Conservation (phyloP, 2,329 filamentous ascomycete genomes). For the Niveomyces coronatus region DNA sequence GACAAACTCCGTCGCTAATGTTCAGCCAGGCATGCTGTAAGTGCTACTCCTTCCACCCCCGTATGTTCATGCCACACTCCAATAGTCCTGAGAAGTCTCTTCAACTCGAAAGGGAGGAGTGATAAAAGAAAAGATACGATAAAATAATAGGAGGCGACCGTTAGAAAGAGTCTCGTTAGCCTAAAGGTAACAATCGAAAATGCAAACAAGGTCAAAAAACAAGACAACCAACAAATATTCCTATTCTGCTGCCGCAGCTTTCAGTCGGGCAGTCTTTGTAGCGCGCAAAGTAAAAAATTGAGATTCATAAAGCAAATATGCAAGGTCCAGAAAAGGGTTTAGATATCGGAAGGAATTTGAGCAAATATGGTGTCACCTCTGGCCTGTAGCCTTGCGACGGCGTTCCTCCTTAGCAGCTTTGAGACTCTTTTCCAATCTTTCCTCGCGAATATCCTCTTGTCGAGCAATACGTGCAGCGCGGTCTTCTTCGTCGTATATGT, state of each 20-base stretch:
- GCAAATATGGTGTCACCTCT: too few species aligned
- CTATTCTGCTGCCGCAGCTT: not conserved
- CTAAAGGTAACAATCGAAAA: not conserved
- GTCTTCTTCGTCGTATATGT: slow-evolving; percentile 63
- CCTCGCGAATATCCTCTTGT: slow-evolving; percentile 56
- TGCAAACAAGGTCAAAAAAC: slow-evolving; percentile 3
- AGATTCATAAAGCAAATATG: not conserved
- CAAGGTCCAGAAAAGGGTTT: too few species aligned
- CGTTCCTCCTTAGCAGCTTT: slow-evolving; percentile 53
- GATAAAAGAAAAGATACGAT: not conserved
- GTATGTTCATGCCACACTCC: too few species aligned
- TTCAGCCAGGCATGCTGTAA: too few species aligned
- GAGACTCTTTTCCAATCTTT: slow-evolving; percentile 49
- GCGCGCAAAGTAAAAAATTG: not conserved
- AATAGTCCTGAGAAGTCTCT: too few species aligned
- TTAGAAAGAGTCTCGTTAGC: too few species aligned
- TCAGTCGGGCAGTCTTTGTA: not conserved
- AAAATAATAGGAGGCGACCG: too few species aligned
- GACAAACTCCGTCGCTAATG: slow-evolving; percentile 11
- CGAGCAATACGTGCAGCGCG: slow-evolving; percentile 51
- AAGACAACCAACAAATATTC: slow-evolving; percentile 7
- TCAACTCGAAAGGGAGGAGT: not conserved
- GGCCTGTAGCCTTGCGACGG: slow-evolving; percentile 30
- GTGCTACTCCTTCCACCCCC: too few species aligned
- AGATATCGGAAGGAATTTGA: too few species aligned